Conservation (phyloP, 306 rosid species). For the Dalbergia oliveri region DNA sequence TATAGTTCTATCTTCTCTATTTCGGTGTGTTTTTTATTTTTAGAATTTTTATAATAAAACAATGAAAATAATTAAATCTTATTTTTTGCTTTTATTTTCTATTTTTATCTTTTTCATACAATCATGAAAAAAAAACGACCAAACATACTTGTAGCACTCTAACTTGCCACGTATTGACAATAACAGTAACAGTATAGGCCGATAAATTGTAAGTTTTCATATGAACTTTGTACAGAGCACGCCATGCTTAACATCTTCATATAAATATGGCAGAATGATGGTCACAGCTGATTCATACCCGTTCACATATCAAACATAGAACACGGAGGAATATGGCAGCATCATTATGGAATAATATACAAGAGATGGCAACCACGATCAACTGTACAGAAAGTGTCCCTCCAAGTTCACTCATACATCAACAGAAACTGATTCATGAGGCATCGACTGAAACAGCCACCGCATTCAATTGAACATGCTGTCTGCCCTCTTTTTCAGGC, state of each 20-base stretch:
- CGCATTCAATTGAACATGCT: conserved; percentile 74
- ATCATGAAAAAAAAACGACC: too few relatives aligned
- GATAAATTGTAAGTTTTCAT: background rate
- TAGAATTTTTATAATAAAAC: too few relatives aligned
- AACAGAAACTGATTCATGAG: conserved; percentile 43
- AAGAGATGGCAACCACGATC: conserved; percentile 36
- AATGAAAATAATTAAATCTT: too few relatives aligned
- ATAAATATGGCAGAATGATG: conserved; percentile 26
- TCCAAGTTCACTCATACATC: conserved; percentile 6
- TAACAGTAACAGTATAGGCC: background rate
- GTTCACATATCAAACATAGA: conserved; percentile 23
- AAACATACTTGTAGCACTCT: too few relatives aligned
- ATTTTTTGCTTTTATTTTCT: too few relatives aligned
- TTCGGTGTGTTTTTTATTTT: too few relatives aligned
- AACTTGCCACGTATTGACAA: too few relatives aligned
- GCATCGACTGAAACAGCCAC: conserved; percentile 79
- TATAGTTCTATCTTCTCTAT: too few relatives aligned
- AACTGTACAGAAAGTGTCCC: conserved; percentile 32
- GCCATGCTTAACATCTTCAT: conserved; percentile 12
- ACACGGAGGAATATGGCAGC: conserved; percentile 37
- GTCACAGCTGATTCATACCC: conserved; percentile 9
- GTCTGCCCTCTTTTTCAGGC: conserved; percentile 69
- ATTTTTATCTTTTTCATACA: too few relatives aligned
- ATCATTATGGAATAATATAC: conserved; percentile 40
- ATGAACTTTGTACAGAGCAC: conserved; percentile 25